phyloP scores from a whole-genome alignment of 768 basidiomycete genomes.

The Arthromyces matolae region DNA sequence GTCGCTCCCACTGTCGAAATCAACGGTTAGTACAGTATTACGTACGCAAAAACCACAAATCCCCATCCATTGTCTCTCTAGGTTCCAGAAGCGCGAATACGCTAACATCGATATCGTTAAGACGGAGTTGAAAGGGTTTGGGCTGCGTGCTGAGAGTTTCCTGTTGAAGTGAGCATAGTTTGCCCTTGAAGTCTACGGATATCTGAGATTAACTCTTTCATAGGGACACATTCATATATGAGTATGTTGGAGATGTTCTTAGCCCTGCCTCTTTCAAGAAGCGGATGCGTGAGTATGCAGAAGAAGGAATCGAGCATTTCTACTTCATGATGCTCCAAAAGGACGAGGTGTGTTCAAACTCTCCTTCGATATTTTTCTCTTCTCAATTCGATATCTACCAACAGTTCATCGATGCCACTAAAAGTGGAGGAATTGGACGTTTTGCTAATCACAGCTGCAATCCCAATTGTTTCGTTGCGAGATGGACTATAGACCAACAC shows the following conservation, averaged over 20 bases:
- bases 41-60: constrained; percentile 7
- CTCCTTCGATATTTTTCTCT: not conserved
- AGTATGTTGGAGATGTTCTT: constrained; percentile 97
- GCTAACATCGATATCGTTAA: constrained; percentile 84
- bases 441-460: constrained; percentile 98
- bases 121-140: constrained; percentile 96
- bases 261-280: constrained; percentile 82
- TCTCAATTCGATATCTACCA: not conserved
- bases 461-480: constrained; percentile 96
- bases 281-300: constrained; percentile 90
- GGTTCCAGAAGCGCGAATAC: constrained; percentile 86
- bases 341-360: constrained; percentile 68
- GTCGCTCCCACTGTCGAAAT: constrained; percentile 79
- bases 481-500: constrained; percentile 89
- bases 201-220: constrained; percentile 4
- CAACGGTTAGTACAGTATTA: constrained; percentile 64
- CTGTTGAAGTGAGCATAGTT: constrained; percentile 53
- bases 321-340: constrained; percentile 99
- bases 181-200: not conserved
- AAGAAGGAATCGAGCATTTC: constrained; percentile 92
- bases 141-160: constrained; percentile 73
- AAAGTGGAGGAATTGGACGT: constrained; percentile 92
- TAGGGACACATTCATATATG: constrained; percentile 93
- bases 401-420: constrained; percentile 97
- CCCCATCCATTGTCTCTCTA: constrained; percentile 27